These are phyloP conservation scores for Ephemerocybe angulata DNA, from an alignment of 768 basidiomycete species.

Conservation along the genomic window DNA sequence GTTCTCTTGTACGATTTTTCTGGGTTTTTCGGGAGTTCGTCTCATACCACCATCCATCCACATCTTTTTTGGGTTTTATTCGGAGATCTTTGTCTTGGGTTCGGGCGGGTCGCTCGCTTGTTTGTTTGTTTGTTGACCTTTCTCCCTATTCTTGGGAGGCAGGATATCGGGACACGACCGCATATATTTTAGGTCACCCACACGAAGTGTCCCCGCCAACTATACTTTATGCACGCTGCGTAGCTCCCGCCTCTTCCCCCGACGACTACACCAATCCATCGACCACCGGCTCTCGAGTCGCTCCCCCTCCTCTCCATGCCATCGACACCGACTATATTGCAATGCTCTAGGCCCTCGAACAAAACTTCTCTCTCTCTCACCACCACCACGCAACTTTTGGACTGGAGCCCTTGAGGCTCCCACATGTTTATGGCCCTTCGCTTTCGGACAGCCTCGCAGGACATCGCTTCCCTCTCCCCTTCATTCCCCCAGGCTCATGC, in stretches of 20 bases:
- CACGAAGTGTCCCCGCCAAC: no score
- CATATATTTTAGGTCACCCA: slow-evolving; percentile 12
- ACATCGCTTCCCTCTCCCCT: background rate
- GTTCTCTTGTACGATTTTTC: background rate
- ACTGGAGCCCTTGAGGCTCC: background rate
- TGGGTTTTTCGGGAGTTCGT: slow-evolving; percentile 8
- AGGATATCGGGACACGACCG: slow-evolving; percentile 2
- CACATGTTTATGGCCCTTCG: slow-evolving; percentile 6
- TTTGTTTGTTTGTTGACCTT: background rate
- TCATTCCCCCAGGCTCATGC: background rate
- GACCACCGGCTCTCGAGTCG: background rate
- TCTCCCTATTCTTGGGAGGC: background rate
- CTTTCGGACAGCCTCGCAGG: slow-evolving; percentile 7
- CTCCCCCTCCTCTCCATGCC: background rate
- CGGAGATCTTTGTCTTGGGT: background rate
- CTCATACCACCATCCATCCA: background rate
- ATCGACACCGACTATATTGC: background rate
- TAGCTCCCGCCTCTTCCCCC: no score
- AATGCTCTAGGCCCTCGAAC: background rate
- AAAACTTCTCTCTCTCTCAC: slow-evolving; percentile 1
- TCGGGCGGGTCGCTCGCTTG: slow-evolving; percentile 3
- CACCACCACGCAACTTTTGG: background rate
- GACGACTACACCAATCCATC: background rate
- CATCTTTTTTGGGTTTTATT: slow-evolving; percentile 6
- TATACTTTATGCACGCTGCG: no score